Base-by-base conservation (phyloP, 257 asterid species). In the Fraxinus quadrangulata region DNA sequence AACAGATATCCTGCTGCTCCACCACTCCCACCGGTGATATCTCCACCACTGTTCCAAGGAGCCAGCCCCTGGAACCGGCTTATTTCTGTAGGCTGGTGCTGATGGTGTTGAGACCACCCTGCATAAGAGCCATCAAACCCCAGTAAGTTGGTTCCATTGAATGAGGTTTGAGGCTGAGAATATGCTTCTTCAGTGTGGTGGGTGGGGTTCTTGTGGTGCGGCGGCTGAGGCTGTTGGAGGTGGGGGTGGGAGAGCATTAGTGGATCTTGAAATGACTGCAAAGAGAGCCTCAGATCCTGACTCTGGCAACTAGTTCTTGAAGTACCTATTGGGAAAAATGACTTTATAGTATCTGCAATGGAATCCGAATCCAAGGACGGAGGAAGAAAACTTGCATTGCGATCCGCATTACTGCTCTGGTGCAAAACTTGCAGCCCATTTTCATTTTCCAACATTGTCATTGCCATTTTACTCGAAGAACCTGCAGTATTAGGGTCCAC, bases 181-280 rank as follows among this genome's bases (percentile, higher is more conserved):
- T 83, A 87, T 42, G 76, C 59, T 63, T 85, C 89, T 7, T 83
- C 89, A 24, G 71, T 37, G 74, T 81, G 84, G 74, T 80, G 87
- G 67, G 66, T 59, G 45, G 84, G 81, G 80, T 82, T 79, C 71
- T 80, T 70, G 4, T 85, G 88, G 47, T 40, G 47, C 14, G 47
- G 47, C 8, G 84, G 90, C 51, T 86, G 95, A 31, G 80, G 59
- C 40, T 81, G 89, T 4, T 83, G 83, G 59, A 37, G 68, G 1
- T 80, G 90, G 30, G 86, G 88, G 76, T 88, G 92, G 75, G 83
- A 88, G 67, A 88, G 83, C 75, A 86, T 12, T 54, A 84, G 78
- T 0, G 96, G 98, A 80, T 93, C 97, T 84, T 89, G 99, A 75
- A 91, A 83, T 4, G 97, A 92, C 81, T 95, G 99, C 76, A 95